Base-by-base conservation (phyloP, 345 rosid species). In the Rhodamnia argentea region DNA sequence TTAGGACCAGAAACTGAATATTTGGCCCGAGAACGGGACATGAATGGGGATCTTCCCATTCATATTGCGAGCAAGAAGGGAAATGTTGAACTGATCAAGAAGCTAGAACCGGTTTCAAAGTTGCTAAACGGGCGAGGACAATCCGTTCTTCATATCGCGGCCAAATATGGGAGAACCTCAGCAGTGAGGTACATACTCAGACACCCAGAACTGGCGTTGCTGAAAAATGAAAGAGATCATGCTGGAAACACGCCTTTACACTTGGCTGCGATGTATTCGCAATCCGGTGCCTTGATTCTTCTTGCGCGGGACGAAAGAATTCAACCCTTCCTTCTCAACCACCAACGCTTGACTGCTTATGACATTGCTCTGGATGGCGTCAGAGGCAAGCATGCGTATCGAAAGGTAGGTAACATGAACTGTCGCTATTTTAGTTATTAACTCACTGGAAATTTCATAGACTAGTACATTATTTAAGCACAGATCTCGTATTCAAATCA, bases 361-460 rank as follows among this genome's bases (percentile, higher is more conserved):
- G 0, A 62, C 5, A 7, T 62, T 62, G 75, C 75, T 0, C 0
- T 0, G 29, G 42, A 14, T 27, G 0, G 20, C 22, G 0, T 62
- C 11, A 0, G 10, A 27, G 0, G 42, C 2, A 18, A 15, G 10
- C 2, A 2, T 2, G 0, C 0, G 0, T 4, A 1, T 12, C 5
- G 5, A 9, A 14, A 27, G 32, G 40, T 62, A 14, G 10, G 40
- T 27, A 62, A 27, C 74, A 62, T 62, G 40, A 62, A 13, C 40
- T 6, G 10, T 60, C 70, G 2, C 37, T 13, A 27, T 1, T 27
- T 62, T 14, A 14, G 27, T 16, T 27, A 13, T 27, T 7, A 62
- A 7, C 40, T 27, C 0, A 27, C 74, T 14, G 15, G 10, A 14
- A 4, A 14, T 62, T 62, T 62, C 10, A 14, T 62, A 13, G 15